Percentiles rank a stretch among this genome's conserved stretches.
phyloP scores from a whole-genome alignment of 257 asterid species.

The Ophiorrhiza pumila region DNA sequence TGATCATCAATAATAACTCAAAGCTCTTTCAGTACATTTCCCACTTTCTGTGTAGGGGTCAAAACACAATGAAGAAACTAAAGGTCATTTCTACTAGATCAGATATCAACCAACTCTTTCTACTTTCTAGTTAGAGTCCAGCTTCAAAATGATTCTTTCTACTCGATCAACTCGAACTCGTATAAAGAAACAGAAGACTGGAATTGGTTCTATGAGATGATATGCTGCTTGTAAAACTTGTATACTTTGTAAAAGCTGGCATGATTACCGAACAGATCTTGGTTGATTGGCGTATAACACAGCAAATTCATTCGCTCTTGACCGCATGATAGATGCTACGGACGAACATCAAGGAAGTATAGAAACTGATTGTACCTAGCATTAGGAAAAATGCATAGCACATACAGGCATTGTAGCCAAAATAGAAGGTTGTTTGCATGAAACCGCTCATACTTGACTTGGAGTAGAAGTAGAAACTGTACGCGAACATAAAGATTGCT shows the following conservation, averaged over 20 bases:
- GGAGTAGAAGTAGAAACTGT: conserved; percentile 54
- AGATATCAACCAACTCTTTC: neutral
- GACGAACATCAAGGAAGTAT: conserved; percentile 55
- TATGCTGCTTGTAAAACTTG: neutral
- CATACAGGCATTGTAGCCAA: conserved; percentile 65
- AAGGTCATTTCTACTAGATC: neutral
- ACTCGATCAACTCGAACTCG: neutral
- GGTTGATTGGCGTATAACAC: neutral
- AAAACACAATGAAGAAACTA: neutral
- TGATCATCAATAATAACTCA: too few species aligned
- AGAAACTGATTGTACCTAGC: conserved; percentile 69
- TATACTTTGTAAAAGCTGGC: neutral
- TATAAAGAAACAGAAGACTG: neutral
- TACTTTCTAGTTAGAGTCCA: neutral
- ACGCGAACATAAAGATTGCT: conserved; percentile 58
- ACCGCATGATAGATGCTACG: conserved; percentile 54
- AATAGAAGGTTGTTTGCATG: conserved; percentile 57
- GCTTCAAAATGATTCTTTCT: neutral
- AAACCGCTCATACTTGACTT: conserved; percentile 68
- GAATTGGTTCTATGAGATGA: neutral
- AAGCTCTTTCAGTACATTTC: neutral
- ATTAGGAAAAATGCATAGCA: conserved; percentile 73
- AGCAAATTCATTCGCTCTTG: conserved; percentile 60
- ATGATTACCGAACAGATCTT: neutral
- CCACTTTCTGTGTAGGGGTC: neutral